Base-by-base conservation (phyloP, 2,329 filamentous ascomycete species). In the Fusarium pseudonygamai region DNA sequence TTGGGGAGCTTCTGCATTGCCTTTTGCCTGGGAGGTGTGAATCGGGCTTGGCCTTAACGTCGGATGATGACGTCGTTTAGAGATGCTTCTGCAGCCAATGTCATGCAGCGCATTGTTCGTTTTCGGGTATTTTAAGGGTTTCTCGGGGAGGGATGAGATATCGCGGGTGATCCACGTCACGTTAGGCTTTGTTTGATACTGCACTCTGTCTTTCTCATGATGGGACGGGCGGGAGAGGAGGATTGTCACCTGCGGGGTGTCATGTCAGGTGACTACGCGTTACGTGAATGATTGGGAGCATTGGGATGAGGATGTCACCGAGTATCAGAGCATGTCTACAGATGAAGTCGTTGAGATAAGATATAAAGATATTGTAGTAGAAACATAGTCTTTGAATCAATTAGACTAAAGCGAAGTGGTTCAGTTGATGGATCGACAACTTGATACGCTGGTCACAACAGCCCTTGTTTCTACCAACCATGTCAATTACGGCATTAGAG, bases 21-120 rank as follows among this genome's bases (percentile, higher is more conserved):
- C 61, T 28, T 37, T 39, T 43, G 32, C 32, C 24, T 50, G 28
- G n/a, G 45, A 47, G 26, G 9, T 30, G 6, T 28, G 14, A 47
- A 28, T 3, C n/a, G n/a, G 43, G 55, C 22, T 28, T 26, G 34
- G 16, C 34, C 18, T 53, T 53, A 37, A 13, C n/a, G 30, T 24
- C 10, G 12, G 7, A 24, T 34, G 26, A 73, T 73, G 70, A 71
- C 70, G 65, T 73, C 39, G 56, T 36, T 64, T 34, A 55, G n/a
- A 18, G n/a, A 45, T 43, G 24, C 8, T 37, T 24, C 28, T 50
- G 47, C 22, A 42, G 26, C 45, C 45, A 64, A 67, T 68, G 7
- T 26, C 24, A 47, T 36, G 46, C 36, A 39, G 42, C 22, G 34
- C 46, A 50, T 61, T 52, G n/a, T 60, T 50, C 45, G 50, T 45